Percentiles rank a stretch among this genome's conserved stretches.
Evolutionary conservation across 805 yeast genomes (phyloP).

Genomic region (Citeromyces nyonsensis): DNA sequence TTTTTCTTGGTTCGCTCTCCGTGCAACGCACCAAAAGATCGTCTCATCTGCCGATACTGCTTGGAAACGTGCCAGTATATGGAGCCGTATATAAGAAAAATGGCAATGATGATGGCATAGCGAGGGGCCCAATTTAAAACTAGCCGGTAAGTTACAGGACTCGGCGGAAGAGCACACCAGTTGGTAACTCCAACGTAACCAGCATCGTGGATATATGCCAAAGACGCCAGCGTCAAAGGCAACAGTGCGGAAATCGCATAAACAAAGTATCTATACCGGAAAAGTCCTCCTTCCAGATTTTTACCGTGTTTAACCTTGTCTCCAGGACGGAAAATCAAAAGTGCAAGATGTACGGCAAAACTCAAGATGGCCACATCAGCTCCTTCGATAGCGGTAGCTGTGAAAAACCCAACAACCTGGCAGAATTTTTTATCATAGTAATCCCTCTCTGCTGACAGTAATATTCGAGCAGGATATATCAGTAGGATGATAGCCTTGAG

Average conservation of each 20-base stretch:
- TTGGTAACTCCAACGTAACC: constrained; percentile 51
- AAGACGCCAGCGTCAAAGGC: constrained; percentile 54
- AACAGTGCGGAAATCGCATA: constrained; percentile 41
- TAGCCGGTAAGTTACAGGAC: constrained; percentile 59
- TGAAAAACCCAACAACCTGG: constrained; percentile 64
- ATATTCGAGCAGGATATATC: constrained; percentile 33
- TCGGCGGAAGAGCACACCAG: constrained; percentile 69
- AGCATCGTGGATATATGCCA: constrained; percentile 42
- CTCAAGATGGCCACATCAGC: constrained; percentile 73
- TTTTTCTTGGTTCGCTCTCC: constrained; percentile 9
- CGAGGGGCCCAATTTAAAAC: constrained; percentile 76
- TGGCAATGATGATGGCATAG: constrained; percentile 44
- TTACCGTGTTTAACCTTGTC: constrained; percentile 22
- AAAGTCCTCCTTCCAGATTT: constrained; percentile 60
- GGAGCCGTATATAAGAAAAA: constrained; percentile 48
- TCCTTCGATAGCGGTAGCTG: constrained; percentile 70
- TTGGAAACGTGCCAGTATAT: constrained; percentile 59
- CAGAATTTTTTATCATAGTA: constrained; percentile 21
- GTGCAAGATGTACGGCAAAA: constrained; percentile 71
- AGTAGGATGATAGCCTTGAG: constrained; percentile 56
- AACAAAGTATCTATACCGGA: constrained; percentile 35
- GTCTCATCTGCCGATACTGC: constrained; percentile 34
- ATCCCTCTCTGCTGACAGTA: constrained; percentile 2
- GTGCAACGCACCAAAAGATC: constrained; percentile 8
- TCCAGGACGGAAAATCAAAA: constrained; percentile 54